A percentile compares a stretch with the other conserved stretches of the same genome.
phyloP scores from a whole-genome alignment of 139 green algal species.

The Picochlorum costavermella region DNA sequence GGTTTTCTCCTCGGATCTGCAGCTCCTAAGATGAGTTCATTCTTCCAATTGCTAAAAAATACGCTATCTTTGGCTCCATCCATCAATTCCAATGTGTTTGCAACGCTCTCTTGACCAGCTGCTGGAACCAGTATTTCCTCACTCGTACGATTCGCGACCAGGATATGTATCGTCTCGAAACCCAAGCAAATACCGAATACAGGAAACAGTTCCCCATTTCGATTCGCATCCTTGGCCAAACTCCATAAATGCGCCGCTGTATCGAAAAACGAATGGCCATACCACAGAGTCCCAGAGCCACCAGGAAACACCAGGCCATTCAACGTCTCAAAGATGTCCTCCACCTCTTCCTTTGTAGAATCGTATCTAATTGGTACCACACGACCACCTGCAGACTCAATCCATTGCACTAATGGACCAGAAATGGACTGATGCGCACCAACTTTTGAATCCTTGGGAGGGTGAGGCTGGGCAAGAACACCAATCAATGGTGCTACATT shows the following conservation, averaged over 20 bases:
- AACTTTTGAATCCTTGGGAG: background rate
- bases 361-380: slow-evolving; percentile 43
- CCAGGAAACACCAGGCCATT: slow-evolving; percentile 53
- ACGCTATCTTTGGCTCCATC: slow-evolving; percentile 3
- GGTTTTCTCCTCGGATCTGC: background rate
- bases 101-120: slow-evolving; percentile 1
- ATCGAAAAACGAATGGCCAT: slow-evolving; percentile 55
- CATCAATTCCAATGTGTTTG: slow-evolving; percentile 12
- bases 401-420: slow-evolving; percentile 6
- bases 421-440: slow-evolving; percentile 6
- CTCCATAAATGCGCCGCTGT: slow-evolving; percentile 32
- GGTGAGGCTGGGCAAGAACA: slow-evolving; percentile 9
- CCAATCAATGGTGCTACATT: slow-evolving; percentile 8
- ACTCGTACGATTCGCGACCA: slow-evolving; percentile 6
- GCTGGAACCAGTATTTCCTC: slow-evolving; percentile 10
- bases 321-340: slow-evolving; percentile 6
- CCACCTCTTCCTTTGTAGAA: slow-evolving; percentile 9
- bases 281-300: slow-evolving; percentile 27
- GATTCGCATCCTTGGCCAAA: slow-evolving; percentile 9
- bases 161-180: slow-evolving; percentile 16
- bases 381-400: slow-evolving; percentile 44
- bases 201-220: slow-evolving; percentile 10
- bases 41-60: slow-evolving; percentile 8
- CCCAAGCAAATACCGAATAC: slow-evolving; percentile 17
- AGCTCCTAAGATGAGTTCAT: background rate